A percentile compares a stretch with the other conserved stretches of the same genome.
Conservation (phyloP, 768 basidiomycete species). For the Asterophora parasitica region DNA sequence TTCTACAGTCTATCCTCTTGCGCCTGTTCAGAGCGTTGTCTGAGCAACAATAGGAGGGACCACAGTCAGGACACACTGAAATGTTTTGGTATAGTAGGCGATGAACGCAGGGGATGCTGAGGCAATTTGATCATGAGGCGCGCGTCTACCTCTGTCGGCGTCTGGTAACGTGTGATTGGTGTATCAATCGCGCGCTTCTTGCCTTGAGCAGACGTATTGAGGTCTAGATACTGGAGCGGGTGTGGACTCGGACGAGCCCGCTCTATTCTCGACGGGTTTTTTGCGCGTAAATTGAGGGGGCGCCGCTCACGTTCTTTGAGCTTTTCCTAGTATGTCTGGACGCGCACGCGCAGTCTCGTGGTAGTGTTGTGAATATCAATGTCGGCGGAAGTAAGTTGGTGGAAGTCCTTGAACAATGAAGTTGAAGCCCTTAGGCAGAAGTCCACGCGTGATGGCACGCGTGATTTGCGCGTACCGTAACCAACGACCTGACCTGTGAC, state of each 20-base stretch:
- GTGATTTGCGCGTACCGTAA: too few species aligned
- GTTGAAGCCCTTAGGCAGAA: too few species aligned
- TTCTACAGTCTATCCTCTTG: too few species aligned
- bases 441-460: too few species aligned
- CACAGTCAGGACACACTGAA: neutral
- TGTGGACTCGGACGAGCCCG: neutral
- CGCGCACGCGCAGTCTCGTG: slow-evolving; percentile 35
- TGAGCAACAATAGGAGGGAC: neutral
- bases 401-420: too few species aligned
- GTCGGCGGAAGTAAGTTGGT: slow-evolving; percentile 31
- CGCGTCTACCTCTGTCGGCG: neutral
- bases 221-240: neutral
- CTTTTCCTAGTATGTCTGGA: slow-evolving; percentile 46
- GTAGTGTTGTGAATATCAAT: slow-evolving; percentile 39
- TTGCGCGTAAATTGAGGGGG: neutral
- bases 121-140: neutral
- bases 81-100: neutral
- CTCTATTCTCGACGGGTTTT: neutral
- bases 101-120: neutral
- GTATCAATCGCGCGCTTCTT: neutral
- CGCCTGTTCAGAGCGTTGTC: slow-evolving; percentile 16
- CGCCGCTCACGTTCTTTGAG: slow-evolving; percentile 12
- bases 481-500: too few species aligned
- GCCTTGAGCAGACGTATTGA: neutral
- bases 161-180: neutral